A percentile compares a stretch with the other conserved stretches of the same genome.
Evolutionary conservation across 2,329 filamentous ascomycete genomes (phyloP).

Genomic region (Proliferodiscus dingleyae): DNA sequence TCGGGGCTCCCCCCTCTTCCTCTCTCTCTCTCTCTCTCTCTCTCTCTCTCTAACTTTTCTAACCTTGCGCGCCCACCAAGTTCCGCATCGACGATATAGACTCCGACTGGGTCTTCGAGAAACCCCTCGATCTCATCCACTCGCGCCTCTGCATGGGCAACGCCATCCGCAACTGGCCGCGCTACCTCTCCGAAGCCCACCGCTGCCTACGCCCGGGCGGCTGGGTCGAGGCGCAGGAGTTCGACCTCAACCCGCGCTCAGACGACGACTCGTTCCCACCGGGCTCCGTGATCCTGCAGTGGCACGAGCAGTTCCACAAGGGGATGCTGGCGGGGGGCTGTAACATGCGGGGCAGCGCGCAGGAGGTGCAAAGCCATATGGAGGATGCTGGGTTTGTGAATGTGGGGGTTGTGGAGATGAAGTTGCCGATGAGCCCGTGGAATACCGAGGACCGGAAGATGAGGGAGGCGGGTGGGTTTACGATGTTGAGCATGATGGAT

Average conservation of each 20-base stretch:
- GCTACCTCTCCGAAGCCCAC: conserved; percentile 12
- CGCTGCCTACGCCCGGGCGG: conserved; percentile 14
- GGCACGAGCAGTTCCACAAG: conserved; percentile 10
- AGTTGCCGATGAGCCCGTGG: conserved; percentile 46
- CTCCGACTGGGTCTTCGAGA: conserved; percentile 38
- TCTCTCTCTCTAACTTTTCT: too few relatives aligned
- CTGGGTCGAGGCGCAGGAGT: conserved; percentile 22
- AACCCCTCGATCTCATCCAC: conserved; percentile 16
- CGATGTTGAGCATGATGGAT: conserved; percentile 12
- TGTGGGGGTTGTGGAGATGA: conserved; percentile 35
- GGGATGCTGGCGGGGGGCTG: conserved; percentile 9
- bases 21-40: too few relatives aligned
- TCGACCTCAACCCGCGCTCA: conserved; percentile 6
- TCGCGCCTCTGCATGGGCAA: conserved; percentile 13
- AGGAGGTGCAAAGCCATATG: conserved; percentile 26
- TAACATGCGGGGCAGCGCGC: conserved; percentile 9
- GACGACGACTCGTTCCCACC: conserved; percentile 16
- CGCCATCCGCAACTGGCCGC: conserved; percentile 35
- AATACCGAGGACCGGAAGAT: conserved; percentile 40
- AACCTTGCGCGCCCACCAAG: too few relatives aligned
- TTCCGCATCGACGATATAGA: conserved; percentile 47
- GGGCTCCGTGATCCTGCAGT: conserved; percentile 11
- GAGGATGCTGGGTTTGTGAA: conserved; percentile 38
- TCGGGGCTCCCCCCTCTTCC: too few relatives aligned
- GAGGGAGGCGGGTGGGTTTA: conserved; percentile 36